A percentile compares a stretch with the other conserved stretches of the same genome.
Evolutionary conservation across 768 basidiomycete species (phyloP).

Genomic region (Trametes cubensis): DNA sequence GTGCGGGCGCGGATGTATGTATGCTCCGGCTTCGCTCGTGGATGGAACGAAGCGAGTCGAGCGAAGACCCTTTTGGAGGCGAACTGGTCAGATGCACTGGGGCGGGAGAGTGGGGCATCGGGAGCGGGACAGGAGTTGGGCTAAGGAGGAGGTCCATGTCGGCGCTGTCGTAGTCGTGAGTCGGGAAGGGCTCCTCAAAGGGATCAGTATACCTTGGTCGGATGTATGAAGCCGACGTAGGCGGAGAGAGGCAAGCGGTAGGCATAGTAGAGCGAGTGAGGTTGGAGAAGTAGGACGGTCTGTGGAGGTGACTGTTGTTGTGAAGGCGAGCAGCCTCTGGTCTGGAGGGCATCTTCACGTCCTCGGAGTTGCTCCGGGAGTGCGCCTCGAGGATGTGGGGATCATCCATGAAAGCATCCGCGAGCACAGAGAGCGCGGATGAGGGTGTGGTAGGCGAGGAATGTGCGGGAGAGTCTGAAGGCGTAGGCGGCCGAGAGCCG

Average conservation of each 20-base stretch:
- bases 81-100: conserved; percentile 30
- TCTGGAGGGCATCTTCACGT: conserved; percentile 29
- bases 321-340: conserved; percentile 29
- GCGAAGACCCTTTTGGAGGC: conserved; percentile 27
- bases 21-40: conserved; percentile 31
- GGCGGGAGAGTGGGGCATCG: conserved; percentile 38
- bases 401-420: conserved; percentile 35
- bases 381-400: conserved; percentile 27
- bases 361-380: conserved; percentile 13
- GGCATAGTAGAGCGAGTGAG: conserved; percentile 64
- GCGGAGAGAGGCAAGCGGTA: conserved; percentile 57
- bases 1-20: conserved; percentile 31
- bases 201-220: conserved; percentile 26
- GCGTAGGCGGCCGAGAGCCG: conserved; percentile 23
- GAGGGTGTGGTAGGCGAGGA: conserved; percentile 31
- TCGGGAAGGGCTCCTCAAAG: conserved; percentile 28
- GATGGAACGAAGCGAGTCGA: conserved; percentile 31
- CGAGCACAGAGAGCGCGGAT: conserved; percentile 40
- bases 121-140: conserved; percentile 31
- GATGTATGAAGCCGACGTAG: conserved; percentile 30
- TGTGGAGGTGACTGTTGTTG: conserved; percentile 27
- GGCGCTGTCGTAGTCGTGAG: conserved; percentile 21
- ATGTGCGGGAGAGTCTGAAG: conserved; percentile 19
- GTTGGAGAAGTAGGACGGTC: conserved; percentile 41
- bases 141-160: conserved; percentile 32